phyloP scores from a whole-genome alignment of 2,329 filamentous ascomycete species.

The Monosporascus sp. region DNA sequence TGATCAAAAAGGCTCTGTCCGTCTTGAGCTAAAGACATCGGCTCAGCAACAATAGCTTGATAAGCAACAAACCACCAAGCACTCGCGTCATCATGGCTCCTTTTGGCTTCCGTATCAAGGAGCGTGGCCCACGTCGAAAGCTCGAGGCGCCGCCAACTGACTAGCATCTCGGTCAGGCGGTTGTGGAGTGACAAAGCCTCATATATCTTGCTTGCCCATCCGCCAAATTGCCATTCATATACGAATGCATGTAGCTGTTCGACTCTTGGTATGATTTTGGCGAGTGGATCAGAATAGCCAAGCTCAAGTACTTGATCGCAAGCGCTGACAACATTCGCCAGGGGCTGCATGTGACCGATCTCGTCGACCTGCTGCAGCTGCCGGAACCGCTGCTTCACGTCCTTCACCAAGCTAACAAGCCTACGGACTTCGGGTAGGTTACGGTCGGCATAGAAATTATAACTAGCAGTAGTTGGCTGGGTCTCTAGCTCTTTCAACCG shows the following conservation, averaged over 20 bases:
- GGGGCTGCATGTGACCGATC: constrained; percentile 66
- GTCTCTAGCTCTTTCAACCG: constrained; percentile 45
- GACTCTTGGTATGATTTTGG: constrained; percentile 76
- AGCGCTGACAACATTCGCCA: constrained; percentile 70
- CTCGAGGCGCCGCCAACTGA: constrained; percentile 87
- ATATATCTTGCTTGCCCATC: constrained; percentile 78
- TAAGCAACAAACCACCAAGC: constrained; percentile 98
- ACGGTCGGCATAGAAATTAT: constrained; percentile 86
- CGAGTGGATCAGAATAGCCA: constrained; percentile 74
- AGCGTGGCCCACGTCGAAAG: constrained; percentile 86
- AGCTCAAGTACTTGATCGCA: constrained; percentile 74
- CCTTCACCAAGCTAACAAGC: constrained; percentile 63
- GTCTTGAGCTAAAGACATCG: constrained; percentile 59
- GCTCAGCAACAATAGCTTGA: constrained; percentile 75
- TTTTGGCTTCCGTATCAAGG: constrained; percentile 76
- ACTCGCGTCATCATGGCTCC: constrained; percentile 70
- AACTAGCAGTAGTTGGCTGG: constrained; percentile 38
- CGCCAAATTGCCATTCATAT: constrained; percentile 86
- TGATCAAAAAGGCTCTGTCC: constrained; percentile 58
- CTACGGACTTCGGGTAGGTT: constrained; percentile 73
- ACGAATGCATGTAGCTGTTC: constrained; percentile 83
- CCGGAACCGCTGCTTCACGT: constrained; percentile 66
- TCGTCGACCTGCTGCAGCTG: constrained; percentile 63
- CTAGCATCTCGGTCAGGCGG: constrained; percentile 71
- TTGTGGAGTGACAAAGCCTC: constrained; percentile 68